These are phyloP conservation scores for Oryza brachyantha DNA, from an alignment of 176 grass and related monocot species.

Conservation along the genomic window DNA sequence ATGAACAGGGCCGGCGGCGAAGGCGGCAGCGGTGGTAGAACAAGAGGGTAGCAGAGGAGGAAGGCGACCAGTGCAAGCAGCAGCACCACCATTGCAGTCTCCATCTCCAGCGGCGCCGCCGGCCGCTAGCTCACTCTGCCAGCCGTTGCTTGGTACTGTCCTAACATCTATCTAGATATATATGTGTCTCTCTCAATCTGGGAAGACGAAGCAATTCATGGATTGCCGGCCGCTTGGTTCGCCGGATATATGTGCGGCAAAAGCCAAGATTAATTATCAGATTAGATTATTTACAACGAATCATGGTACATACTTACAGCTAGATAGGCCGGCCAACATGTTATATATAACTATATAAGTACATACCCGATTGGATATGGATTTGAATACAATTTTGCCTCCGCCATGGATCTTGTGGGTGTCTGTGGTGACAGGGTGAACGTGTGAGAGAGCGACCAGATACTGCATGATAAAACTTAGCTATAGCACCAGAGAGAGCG, in stretches of 20 bases:
- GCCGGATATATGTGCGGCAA: neutral
- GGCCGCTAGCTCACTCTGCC: no score
- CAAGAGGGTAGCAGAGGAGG: constrained; percentile 44
- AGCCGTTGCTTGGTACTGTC: no score
- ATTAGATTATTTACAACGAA: neutral
- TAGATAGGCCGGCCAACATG: neutral
- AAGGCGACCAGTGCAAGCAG: constrained; percentile 34
- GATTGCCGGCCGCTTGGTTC: neutral
- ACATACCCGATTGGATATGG: constrained; percentile 13
- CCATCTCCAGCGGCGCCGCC: constrained; percentile 5
- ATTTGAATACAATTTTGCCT: neutral
- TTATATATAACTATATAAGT: neutral
- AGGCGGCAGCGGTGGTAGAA: constrained; percentile 51
- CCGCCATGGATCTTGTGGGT: neutral
- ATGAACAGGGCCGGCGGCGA: constrained; percentile 43
- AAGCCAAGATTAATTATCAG: no score
- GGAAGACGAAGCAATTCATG: neutral
- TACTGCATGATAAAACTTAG: no score
- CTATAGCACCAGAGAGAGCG: no score
- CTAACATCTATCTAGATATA: no score
- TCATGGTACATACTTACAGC: neutral
- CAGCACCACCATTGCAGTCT: constrained; percentile 19
- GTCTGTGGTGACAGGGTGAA: neutral
- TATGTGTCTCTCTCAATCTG: neutral
- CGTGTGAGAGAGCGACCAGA: neutral